Percentiles rank a stretch among this genome's conserved stretches.
Conservation (phyloP, 768 basidiomycete genomes). For the Lenzites betulinus region DNA sequence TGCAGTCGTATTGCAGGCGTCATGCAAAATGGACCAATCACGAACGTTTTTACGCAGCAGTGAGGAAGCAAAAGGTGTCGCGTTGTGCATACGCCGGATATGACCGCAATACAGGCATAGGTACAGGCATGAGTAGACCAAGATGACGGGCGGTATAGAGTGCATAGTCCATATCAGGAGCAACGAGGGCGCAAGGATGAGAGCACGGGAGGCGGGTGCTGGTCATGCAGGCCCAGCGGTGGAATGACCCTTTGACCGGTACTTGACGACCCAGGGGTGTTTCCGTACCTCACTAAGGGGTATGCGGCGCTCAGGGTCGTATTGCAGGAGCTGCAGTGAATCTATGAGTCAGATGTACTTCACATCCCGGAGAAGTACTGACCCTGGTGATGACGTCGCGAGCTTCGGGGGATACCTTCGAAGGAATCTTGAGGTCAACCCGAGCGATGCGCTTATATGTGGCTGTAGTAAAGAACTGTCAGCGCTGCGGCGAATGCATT, state of each 20-base stretch:
- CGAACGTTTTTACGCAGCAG: too few relatives aligned
- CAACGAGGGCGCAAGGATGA: not conserved
- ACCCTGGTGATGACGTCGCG: constrained; percentile 49
- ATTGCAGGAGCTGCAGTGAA: constrained; percentile 69
- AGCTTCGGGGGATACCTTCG: constrained; percentile 45
- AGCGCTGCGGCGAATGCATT: constrained; percentile 11
- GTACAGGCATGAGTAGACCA: constrained; percentile 2
- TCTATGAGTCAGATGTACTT: not conserved
- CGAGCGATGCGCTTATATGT: constrained; percentile 89
- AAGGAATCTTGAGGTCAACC: constrained; percentile 67
- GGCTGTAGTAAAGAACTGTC: constrained; percentile 45
- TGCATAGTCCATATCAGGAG: constrained; percentile 11
- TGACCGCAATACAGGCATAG: not conserved
- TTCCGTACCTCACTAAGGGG: constrained; percentile 70
- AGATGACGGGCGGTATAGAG: not conserved
- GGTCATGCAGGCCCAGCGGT: constrained; percentile 11
- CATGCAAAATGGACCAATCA: too few relatives aligned
- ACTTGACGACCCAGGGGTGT: constrained; percentile 86
- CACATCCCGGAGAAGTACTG: not conserved
- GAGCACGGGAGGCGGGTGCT: not conserved
- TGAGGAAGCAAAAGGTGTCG: constrained; percentile 7
- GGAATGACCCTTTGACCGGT: constrained; percentile 51
- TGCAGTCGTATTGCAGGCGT: too few relatives aligned
- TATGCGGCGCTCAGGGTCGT: constrained; percentile 77
- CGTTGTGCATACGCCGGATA: constrained; percentile 1